These are phyloP conservation scores for Ajuga reptans DNA, from an alignment of 305 asterid genomes.

Conservation along the genomic window DNA sequence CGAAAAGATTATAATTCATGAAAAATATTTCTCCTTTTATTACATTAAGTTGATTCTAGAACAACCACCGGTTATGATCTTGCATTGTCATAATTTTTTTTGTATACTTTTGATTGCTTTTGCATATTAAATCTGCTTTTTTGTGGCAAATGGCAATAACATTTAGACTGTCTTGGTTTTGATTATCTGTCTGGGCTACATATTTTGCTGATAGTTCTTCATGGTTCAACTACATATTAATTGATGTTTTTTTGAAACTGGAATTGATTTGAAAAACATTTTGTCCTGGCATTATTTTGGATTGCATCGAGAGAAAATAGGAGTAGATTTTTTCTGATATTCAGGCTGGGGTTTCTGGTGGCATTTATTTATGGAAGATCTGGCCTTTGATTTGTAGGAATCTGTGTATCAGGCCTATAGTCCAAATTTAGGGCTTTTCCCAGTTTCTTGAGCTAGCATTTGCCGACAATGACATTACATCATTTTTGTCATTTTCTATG, in stretches of 20 bases:
- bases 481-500: slow-evolving; percentile 33
- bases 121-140: neutral
- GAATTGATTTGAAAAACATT: neutral
- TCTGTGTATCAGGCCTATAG: slow-evolving; percentile 32
- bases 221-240: slow-evolving; percentile 7
- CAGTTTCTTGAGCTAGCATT: slow-evolving; percentile 33
- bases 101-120: neutral
- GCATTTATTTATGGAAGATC: slow-evolving; percentile 30
- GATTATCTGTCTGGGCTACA: neutral
- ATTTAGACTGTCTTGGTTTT: neutral
- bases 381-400: slow-evolving; percentile 38
- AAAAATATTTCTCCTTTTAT: neutral
- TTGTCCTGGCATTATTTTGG: slow-evolving; percentile 4
- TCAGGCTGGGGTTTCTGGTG: slow-evolving; percentile 44
- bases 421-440: slow-evolving; percentile 33
- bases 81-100: neutral
- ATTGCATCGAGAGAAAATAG: slow-evolving; percentile 30
- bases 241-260: neutral
- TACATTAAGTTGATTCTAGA: neutral
- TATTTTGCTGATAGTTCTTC: neutral
- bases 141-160: neutral
- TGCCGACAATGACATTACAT: slow-evolving; percentile 26
- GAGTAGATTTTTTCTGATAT: slow-evolving; percentile 38
- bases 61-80: neutral
- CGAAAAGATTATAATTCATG: neutral